Conservation (phyloP, 352 stramenopile genomes). For the Phytophthora colocasiae region DNA sequence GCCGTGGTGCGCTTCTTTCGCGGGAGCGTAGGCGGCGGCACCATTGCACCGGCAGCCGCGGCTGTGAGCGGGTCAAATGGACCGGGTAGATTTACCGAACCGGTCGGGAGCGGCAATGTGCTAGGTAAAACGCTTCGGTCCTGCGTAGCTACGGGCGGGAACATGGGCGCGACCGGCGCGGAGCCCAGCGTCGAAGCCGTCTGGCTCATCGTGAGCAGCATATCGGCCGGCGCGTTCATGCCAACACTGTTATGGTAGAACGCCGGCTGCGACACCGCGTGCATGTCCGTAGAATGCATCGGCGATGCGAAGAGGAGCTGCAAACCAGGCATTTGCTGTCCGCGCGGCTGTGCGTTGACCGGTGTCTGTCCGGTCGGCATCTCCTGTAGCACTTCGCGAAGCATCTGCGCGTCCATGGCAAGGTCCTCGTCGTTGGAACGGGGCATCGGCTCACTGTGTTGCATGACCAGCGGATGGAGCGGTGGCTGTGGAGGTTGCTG, state of each 20-base stretch:
- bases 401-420: constrained; percentile 49
- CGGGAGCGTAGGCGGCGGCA: constrained; percentile 11
- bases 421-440: constrained; percentile 46
- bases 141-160: constrained; percentile 3
- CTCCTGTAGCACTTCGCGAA: constrained; percentile 48
- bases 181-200: constrained; percentile 10
- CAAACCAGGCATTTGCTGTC: constrained; percentile 38
- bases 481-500: constrained; percentile 23
- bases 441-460: constrained; percentile 33
- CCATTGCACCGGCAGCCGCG: constrained; percentile 7
- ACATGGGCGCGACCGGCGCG: constrained; percentile 26
- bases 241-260: constrained; percentile 37
- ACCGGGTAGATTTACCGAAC: not conserved
- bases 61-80: constrained; percentile 11
- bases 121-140: constrained; percentile 15
- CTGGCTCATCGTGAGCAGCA: constrained; percentile 40
- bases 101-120: constrained; percentile 19
- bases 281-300: constrained; percentile 36
- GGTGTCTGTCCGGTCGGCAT: constrained; percentile 35
- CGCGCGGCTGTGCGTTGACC: constrained; percentile 23
- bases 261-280: not conserved
- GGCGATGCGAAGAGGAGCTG: constrained; percentile 49
- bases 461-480: constrained; percentile 38
- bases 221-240: constrained; percentile 26
- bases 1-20: constrained; percentile 70